Percentiles rank a stretch among this genome's conserved stretches.
phyloP scores from a whole-genome alignment of 352 stramenopile species.

The Phytophthora pini region DNA sequence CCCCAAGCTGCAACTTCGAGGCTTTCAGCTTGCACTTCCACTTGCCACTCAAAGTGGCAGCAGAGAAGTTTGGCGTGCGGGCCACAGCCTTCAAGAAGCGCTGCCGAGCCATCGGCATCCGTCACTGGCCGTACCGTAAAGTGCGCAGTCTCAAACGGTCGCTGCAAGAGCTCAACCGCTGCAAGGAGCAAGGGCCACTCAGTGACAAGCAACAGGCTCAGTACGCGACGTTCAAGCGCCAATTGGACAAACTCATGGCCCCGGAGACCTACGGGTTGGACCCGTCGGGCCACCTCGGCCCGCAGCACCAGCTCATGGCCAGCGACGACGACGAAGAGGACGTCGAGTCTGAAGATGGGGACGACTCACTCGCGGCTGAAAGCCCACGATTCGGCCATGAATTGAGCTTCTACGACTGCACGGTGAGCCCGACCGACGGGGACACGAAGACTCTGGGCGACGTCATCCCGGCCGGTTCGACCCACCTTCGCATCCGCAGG shows the following conservation, averaged over 20 bases:
- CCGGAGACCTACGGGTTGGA: slow-evolving; percentile 77
- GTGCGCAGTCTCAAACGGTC: slow-evolving; percentile 75
- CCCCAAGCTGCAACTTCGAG: slow-evolving; percentile 71
- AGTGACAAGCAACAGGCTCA: slow-evolving; percentile 75
- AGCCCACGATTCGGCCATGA: slow-evolving; percentile 52
- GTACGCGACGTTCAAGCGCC: slow-evolving; percentile 64
- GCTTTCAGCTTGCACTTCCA: slow-evolving; percentile 76
- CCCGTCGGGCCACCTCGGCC: slow-evolving; percentile 51
- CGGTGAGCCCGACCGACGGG: slow-evolving; percentile 52
- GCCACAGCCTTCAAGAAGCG: slow-evolving; percentile 82
- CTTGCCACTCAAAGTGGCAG: slow-evolving; percentile 67
- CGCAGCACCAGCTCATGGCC: slow-evolving; percentile 37
- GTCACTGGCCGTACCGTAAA: slow-evolving; percentile 78
- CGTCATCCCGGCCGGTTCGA: slow-evolving; percentile 45
- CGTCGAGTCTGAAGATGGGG: slow-evolving; percentile 61
- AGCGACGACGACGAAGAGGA: slow-evolving; percentile 54
- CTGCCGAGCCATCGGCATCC: slow-evolving; percentile 73
- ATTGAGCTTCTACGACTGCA: slow-evolving; percentile 55
- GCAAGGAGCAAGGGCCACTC: slow-evolving; percentile 58
- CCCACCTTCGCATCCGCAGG: slow-evolving; percentile 57
- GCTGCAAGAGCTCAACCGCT: slow-evolving; percentile 66
- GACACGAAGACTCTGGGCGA: slow-evolving; percentile 51
- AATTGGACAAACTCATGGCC: slow-evolving; percentile 70
- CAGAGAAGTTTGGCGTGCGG: slow-evolving; percentile 78
- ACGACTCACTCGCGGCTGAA: slow-evolving; percentile 51